Base-by-base conservation (phyloP, 441 rosid genomes). In the Syzygium syzygioides region DNA sequence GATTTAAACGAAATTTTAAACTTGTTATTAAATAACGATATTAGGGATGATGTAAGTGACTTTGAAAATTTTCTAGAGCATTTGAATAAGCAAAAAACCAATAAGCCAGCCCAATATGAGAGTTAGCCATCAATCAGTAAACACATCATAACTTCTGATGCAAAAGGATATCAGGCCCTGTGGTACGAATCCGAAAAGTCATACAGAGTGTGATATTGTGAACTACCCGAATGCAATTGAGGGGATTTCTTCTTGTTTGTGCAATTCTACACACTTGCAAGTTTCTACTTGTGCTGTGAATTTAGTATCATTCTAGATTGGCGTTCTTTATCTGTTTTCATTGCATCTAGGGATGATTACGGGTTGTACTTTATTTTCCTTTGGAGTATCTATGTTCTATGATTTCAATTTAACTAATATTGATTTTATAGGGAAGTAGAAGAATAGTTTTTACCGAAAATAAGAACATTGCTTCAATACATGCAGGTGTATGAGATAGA, bases 401-500 rank as follows among this genome's bases (percentile, higher is more conserved):
- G 48, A 34, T 34, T 19, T 68, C 12, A 11, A 34, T 20, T 20
- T 4, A 19, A 37, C 80, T 3, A 71, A 19, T 37, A 34, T 10
- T 20, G 50, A 19, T 20, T 71, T 37, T 11, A 71, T 37, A 34
- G 9, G 80, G 13, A 37, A 71, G 80, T 71, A 37, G 80, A 19
- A 71, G 50, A 34, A 19, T 19, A 5, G 0, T 19, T 20, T 71
- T 19, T 20, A 37, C 80, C 50, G 28, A 71, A 19, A 19, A 37
- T 5, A 34, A 71, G 80, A 37, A 37, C 80, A 20, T 34, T 37
- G 80, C n/a, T 37, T 71, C 80, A 71, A 71, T 20, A 37, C 1
- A 71, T 71, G 52, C 50, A 20, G 66, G 17, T 59, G 15, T 19
- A 37, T 34, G 50, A 45, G 48, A 0, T 0, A 37, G 0, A 71